Evolutionary conservation across 2,329 filamentous ascomycete genomes (phyloP).

Genomic region (Xylariaceae sp.): DNA sequence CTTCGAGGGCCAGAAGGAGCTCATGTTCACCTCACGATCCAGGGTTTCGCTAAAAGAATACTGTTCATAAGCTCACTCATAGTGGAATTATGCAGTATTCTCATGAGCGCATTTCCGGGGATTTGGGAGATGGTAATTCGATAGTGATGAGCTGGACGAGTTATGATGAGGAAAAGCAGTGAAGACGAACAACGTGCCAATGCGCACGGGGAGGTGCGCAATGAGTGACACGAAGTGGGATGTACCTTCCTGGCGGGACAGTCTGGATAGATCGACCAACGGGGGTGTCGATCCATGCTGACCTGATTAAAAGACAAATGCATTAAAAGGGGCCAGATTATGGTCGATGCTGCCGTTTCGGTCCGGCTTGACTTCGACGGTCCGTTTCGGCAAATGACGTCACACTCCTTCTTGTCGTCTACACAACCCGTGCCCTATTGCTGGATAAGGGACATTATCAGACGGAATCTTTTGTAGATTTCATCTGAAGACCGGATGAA

Average conservation of each 20-base stretch:
- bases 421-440: too few relatives aligned
- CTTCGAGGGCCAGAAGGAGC: constrained; percentile 40
- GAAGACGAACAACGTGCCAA: background rate
- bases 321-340: too few relatives aligned
- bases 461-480: too few relatives aligned
- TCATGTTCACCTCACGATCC: constrained; percentile 37
- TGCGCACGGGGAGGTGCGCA: background rate
- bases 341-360: background rate
- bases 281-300: background rate
- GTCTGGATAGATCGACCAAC: background rate
- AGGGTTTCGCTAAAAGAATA: constrained; percentile 20
- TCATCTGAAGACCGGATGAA: too few relatives aligned
- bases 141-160: too few relatives aligned
- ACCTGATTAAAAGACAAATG: too few relatives aligned
- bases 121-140: background rate
- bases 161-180: background rate
- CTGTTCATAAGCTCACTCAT: constrained; percentile 24
- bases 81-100: constrained; percentile 13
- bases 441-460: too few relatives aligned
- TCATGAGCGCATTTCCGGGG: constrained; percentile 3
- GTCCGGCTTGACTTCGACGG: background rate
- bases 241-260: background rate
- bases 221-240: background rate
- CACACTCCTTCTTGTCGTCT: too few relatives aligned
- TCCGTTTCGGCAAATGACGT: too few relatives aligned